Evolutionary conservation across 208 protist species (phyloP).

Genomic region (Herpetomonas samuelpessoai): DNA sequence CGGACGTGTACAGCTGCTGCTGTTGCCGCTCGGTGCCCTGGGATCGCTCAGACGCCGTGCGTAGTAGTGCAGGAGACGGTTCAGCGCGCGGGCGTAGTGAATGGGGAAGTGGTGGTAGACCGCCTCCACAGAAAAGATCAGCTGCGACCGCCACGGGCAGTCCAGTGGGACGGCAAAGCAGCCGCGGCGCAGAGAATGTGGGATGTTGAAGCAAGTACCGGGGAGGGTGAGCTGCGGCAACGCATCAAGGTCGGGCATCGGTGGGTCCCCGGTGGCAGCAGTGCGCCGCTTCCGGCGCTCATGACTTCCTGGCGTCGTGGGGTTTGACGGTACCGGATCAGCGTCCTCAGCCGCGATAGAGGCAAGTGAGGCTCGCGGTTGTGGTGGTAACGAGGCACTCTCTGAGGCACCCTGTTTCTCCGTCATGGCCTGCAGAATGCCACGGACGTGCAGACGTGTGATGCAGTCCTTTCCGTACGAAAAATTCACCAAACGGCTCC

Average conservation of each 20-base stretch:
- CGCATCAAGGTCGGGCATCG: not conserved
- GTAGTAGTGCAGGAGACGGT: slow-evolving; percentile 24
- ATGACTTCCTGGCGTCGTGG: slow-evolving; percentile 12
- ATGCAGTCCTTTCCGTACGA: slow-evolving; percentile 59
- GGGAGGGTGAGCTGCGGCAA: slow-evolving; percentile 28
- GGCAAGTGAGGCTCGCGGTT: too few relatives aligned
- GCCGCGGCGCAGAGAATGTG: slow-evolving; percentile 10
- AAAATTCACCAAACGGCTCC: slow-evolving; percentile 51
- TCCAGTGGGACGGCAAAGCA: slow-evolving; percentile 23
- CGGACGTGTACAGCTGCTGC: too few relatives aligned
- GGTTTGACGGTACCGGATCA: not conserved
- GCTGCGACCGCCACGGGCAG: slow-evolving; percentile 18
- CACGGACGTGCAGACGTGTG: slow-evolving; percentile 52
- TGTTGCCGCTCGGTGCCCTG: not conserved
- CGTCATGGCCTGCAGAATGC: slow-evolving; percentile 30
- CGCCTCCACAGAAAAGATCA: slow-evolving; percentile 17
- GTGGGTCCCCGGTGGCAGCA: not conserved
- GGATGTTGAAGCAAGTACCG: slow-evolving; percentile 19
- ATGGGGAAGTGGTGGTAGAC: slow-evolving; percentile 52
- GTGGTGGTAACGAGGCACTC: too few relatives aligned
- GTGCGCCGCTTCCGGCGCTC: too few relatives aligned
- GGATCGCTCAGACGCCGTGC: not conserved
- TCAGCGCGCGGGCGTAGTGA: slow-evolving; percentile 48
- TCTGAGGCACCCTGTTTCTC: slow-evolving; percentile 4
- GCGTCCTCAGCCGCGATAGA: too few relatives aligned